Base-by-base conservation (phyloP, 1,284 basidiomycete species). In the Tremellales sp. region DNA sequence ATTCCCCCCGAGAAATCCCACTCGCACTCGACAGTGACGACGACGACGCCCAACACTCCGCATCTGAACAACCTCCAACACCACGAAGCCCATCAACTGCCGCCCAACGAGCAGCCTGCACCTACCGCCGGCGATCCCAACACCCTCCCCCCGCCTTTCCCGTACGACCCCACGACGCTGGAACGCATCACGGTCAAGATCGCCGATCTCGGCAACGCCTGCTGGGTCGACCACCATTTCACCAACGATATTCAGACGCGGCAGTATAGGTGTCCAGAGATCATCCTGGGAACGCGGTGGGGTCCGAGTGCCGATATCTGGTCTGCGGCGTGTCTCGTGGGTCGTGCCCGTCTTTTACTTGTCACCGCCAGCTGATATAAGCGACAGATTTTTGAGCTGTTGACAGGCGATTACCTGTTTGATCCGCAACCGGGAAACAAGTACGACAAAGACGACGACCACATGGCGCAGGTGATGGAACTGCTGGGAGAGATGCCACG, bases 101-200 rank as follows among this genome's bases (percentile, higher is more conserved):
- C 65, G 45, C 42, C 47, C n/a, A 53, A 49, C 36, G 45, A 54
- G 24, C 46, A 50, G 14, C 24, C 19, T 21, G 77, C 77, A n/a
- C 75, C 75, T 3, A 68, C 66, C n/a, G 77, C 77, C 1, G 77
- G 77, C 25, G 78, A 79, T 54, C 78, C 77, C 7, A 77, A 65
- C 47, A 75, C 74, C 13, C 69, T 79, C 35, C 75, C 76, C 10
- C 77, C 78, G n/a, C 76, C 77, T 2, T 74, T 75, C 53, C 76
- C 76, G 0, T 79, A 80, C 60, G 78, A 80, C 58, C 79, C 78
- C 0, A 72, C 72, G 40, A 76, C 74, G 43, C 65, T 80, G 29
- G 92, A 97, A 71, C 83, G 85, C 65, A 95, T 98, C 57, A 97
- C 93, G 3, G 95, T 98, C 55, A 97, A 98, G 79, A 97, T 98